These are phyloP conservation scores for Amphicarpaea edgeworthii DNA, from an alignment of 306 rosid species.

Conservation along the genomic window DNA sequence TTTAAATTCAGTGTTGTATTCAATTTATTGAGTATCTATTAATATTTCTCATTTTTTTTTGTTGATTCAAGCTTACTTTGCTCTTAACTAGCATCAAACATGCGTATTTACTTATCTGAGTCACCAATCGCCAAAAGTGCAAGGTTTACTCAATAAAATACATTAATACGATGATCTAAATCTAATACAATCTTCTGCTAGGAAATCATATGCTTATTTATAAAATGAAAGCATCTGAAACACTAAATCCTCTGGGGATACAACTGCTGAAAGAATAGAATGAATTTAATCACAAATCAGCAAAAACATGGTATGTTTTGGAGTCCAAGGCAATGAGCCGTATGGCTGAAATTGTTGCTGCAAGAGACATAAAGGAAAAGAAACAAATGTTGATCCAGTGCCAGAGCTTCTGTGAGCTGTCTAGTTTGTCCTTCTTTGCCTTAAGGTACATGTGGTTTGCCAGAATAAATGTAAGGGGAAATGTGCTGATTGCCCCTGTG, in stretches of 20 bases:
- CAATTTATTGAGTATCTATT: conserved; percentile 4
- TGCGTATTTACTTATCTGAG: background rate
- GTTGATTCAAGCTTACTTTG: too few relatives aligned
- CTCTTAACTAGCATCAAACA: conserved; percentile 5
- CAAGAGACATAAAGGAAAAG: conserved; percentile 68
- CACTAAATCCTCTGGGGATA: background rate
- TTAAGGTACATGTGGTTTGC: conserved; percentile 91
- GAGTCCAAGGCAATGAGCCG: conserved; percentile 85
- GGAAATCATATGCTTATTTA: background rate
- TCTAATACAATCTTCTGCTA: background rate
- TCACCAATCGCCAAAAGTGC: background rate
- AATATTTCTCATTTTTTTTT: background rate
- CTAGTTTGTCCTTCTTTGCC: conserved; percentile 73
- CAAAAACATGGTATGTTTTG: conserved; percentile 76
- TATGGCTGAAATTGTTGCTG: conserved; percentile 79
- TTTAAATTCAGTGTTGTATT: conserved; percentile 17
- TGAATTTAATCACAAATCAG: conserved; percentile 67
- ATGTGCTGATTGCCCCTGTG: conserved; percentile 92
- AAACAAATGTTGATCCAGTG: conserved; percentile 82
- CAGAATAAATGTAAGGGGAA: conserved; percentile 92
- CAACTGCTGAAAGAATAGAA: conserved; percentile 25
- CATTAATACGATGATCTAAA: background rate
- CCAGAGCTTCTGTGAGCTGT: conserved; percentile 63
- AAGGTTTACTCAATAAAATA: background rate
- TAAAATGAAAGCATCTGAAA: conserved; percentile 14